Evolutionary conservation across 1,139 yeast species (phyloP).

Genomic region (Geotrichum siamense): DNA sequence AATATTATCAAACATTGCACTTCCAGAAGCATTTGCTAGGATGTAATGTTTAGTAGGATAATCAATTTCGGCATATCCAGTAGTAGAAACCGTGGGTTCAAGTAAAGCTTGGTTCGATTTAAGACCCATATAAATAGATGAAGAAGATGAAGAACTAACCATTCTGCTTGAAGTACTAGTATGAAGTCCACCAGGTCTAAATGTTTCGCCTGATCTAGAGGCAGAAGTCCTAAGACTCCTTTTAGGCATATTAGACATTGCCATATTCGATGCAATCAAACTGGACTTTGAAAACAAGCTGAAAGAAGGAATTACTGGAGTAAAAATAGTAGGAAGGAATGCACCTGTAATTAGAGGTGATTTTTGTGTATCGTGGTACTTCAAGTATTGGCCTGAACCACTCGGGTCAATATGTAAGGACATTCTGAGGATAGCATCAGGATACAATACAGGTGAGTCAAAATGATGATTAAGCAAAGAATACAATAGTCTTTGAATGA

Average conservation of each 20-base stretch:
- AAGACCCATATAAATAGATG: slow-evolving; percentile 19
- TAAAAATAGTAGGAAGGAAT: slow-evolving; percentile 54
- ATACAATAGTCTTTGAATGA: slow-evolving; percentile 34
- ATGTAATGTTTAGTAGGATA: slow-evolving; percentile 34
- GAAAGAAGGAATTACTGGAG: slow-evolving; percentile 47
- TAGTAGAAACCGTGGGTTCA: slow-evolving; percentile 27
- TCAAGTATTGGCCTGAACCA: slow-evolving; percentile 38
- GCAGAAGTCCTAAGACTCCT: slow-evolving; percentile 18
- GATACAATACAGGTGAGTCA: slow-evolving; percentile 23
- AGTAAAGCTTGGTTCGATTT: slow-evolving; percentile 37
- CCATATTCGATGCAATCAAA: slow-evolving; percentile 34
- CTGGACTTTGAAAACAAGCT: slow-evolving; percentile 48
- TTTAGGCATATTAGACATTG: slow-evolving; percentile 17
- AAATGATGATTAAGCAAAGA: slow-evolving; percentile 32
- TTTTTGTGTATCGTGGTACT: slow-evolving; percentile 39
- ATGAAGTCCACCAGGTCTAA: slow-evolving; percentile 4
- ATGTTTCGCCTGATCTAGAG: slow-evolving; percentile 16
- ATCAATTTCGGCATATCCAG: slow-evolving; percentile 37
- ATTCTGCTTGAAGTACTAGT: neutral
- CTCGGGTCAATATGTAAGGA: slow-evolving; percentile 45
- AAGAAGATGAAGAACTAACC: neutral
- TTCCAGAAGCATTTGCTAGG: slow-evolving; percentile 37
- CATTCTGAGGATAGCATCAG: slow-evolving; percentile 33
- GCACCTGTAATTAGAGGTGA: slow-evolving; percentile 51
- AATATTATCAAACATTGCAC: slow-evolving; percentile 45